Evolutionary conservation across 169 alveolate species (phyloP), one percentile per base, ranked within the genome.

Genomic region (Cryptosporidium bovis): DNA sequence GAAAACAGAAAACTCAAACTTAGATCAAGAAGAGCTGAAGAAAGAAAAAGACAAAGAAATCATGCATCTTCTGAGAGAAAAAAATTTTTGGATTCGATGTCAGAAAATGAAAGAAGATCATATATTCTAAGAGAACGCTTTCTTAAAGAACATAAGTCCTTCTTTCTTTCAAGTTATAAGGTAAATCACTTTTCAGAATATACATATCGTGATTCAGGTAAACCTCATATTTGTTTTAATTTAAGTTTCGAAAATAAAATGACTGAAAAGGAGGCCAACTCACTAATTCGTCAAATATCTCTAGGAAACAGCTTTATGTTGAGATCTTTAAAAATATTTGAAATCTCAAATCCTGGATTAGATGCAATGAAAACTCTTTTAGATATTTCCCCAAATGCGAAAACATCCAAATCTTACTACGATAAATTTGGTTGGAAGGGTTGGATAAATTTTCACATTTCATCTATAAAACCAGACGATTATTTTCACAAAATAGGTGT

Each of bases 231-330:
- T 2, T 91, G 93, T 69, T 91, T 84, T 82, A 91, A 91, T 56
- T 91, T 91, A 27, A 84, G 91, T 46, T 91, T 91, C 66, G 83
- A 82, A 84, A 84, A 64, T 66, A 60, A 33, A 31, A 91, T 91
- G 93, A 91, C 87, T 29, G 93, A 91, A 62, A 91, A 91, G 27
- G 93, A 91, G 82, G 56, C 84, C 13, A 87, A 84, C n/a, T 87
- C 92, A 48, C 82, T 91, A 34, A 90, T 91, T 5, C 87, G 91
- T 50, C 93, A 91, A 64, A 87, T 91, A 18, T 91, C 91, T 48
- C 65, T 91, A 24, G 71, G 91, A 24, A 82, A 84, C 50, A 90
- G 90, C 58, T 91, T 66, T 55, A 91, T 91, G 93, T 66, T 84
- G 40, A 91, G 91, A 65, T 77, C 90, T 29, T 55, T 87, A 31